phyloP scores from a whole-genome alignment of 2,329 filamentous ascomycete genomes.

The Colletotrichum graminicola region DNA sequence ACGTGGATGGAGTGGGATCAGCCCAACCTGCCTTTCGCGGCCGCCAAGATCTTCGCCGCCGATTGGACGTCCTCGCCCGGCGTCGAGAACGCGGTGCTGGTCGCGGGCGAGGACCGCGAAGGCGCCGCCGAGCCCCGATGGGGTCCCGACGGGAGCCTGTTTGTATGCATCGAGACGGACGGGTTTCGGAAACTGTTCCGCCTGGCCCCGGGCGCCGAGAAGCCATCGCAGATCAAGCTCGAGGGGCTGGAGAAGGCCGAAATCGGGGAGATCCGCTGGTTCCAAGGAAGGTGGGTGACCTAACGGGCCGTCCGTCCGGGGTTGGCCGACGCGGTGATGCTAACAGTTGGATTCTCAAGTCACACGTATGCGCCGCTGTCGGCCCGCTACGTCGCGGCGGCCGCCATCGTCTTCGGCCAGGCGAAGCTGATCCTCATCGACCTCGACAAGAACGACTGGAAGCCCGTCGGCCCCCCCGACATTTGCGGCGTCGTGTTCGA shows the following conservation, averaged over 20 bases:
- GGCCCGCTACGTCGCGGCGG: constrained; percentile 51
- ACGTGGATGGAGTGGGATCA: constrained; percentile 69
- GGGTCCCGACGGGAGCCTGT: constrained; percentile 61
- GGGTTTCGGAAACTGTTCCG: constrained; percentile 63
- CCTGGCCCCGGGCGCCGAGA: constrained; percentile 47
- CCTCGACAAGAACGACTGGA: constrained; percentile 49
- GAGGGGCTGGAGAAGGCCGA: constrained; percentile 57
- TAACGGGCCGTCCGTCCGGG: too few species aligned
- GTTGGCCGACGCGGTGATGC: not conserved
- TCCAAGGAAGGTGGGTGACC: constrained; percentile 48
- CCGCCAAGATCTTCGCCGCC: constrained; percentile 58
- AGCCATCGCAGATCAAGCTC: constrained; percentile 50
- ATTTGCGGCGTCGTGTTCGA: constrained; percentile 50
- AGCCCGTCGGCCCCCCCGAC: constrained; percentile 45
- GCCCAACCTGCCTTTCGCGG: constrained; percentile 65
- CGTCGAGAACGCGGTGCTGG: constrained; percentile 48
- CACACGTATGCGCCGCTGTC: constrained; percentile 56
- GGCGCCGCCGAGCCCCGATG: constrained; percentile 64
- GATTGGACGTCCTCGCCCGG: constrained; percentile 54
- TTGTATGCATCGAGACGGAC: constrained; percentile 60
- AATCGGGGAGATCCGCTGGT: constrained; percentile 52
- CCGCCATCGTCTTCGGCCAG: constrained; percentile 49
- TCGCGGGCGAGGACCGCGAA: constrained; percentile 59
- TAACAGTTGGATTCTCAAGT: constrained; percentile 44
- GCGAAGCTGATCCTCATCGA: constrained; percentile 55